Percentiles rank a stretch among this genome's conserved stretches.
These are phyloP conservation scores for Fusarium decemcellulare DNA, from an alignment of 2,329 filamentous ascomycete genomes.

Conservation along the genomic window DNA sequence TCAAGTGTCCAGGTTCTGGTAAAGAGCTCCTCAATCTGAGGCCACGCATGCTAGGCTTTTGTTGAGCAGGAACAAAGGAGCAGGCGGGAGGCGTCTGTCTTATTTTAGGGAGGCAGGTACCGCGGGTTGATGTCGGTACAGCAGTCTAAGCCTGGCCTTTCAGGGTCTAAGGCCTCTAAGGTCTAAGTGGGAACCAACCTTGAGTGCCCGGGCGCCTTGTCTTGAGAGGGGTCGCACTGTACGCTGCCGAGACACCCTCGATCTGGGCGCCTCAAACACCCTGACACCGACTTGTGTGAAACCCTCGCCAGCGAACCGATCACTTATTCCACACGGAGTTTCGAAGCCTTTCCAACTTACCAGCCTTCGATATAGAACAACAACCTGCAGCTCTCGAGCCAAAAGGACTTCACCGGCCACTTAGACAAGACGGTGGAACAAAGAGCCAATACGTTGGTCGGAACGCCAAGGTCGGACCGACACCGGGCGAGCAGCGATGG, in stretches of 20 bases:
- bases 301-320: not conserved
- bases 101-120: not conserved
- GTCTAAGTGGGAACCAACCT: conserved; percentile 1
- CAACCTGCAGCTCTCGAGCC: not conserved
- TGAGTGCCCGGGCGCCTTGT: conserved; percentile 5
- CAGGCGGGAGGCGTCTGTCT: not conserved
- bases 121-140: conserved; percentile 14
- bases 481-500: not conserved
- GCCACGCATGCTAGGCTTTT: too few relatives aligned
- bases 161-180: not conserved
- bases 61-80: not conserved
- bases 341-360: not conserved
- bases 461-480: conserved; percentile 2
- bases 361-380: not conserved
- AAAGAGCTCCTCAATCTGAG: not conserved
- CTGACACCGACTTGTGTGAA: not conserved
- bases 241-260: conserved; percentile 19
- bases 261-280: not conserved
- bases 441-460: not conserved
- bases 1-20: not conserved
- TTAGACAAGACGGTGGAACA: not conserved
- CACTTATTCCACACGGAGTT: not conserved
- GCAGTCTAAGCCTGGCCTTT: not conserved
- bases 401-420: not conserved
- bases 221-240: conserved; percentile 29